Conservation (phyloP, 306 rosid species). For the Erythrophleum fordii region DNA sequence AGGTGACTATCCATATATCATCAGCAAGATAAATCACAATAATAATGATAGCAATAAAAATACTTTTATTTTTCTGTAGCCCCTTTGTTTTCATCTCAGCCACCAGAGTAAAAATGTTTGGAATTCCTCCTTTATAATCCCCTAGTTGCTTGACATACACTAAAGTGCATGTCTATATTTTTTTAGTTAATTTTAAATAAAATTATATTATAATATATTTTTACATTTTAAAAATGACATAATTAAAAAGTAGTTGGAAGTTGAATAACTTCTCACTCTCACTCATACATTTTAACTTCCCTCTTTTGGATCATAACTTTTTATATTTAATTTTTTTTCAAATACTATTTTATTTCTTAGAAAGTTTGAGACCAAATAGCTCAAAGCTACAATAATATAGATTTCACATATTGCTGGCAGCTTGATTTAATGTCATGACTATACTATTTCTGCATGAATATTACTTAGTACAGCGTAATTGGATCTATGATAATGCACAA, state of each 20-base stretch:
- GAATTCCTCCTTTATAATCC: slow-evolving; percentile 8
- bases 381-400: background rate
- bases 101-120: slow-evolving; percentile 14
- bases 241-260: background rate
- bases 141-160: background rate
- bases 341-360: background rate
- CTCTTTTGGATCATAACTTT: background rate
- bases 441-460: slow-evolving; percentile 28
- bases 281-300: background rate
- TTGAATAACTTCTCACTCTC: background rate
- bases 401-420: background rate
- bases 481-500: background rate
- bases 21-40: background rate
- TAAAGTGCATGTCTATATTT: too few species aligned
- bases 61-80: slow-evolving; percentile 19
- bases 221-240: background rate
- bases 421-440: slow-evolving; percentile 19
- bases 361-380: background rate
- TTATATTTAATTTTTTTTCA: background rate
- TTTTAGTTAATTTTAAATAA: background rate
- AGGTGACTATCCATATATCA: slow-evolving; percentile 6
- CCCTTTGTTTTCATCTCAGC: slow-evolving; percentile 25
- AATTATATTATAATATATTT: background rate
- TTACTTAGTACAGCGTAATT: background rate
- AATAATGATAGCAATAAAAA: background rate